These are phyloP conservation scores for Aspergillus sp. DNA, from an alignment of 2,329 filamentous ascomycete species.

Conservation along the genomic window DNA sequence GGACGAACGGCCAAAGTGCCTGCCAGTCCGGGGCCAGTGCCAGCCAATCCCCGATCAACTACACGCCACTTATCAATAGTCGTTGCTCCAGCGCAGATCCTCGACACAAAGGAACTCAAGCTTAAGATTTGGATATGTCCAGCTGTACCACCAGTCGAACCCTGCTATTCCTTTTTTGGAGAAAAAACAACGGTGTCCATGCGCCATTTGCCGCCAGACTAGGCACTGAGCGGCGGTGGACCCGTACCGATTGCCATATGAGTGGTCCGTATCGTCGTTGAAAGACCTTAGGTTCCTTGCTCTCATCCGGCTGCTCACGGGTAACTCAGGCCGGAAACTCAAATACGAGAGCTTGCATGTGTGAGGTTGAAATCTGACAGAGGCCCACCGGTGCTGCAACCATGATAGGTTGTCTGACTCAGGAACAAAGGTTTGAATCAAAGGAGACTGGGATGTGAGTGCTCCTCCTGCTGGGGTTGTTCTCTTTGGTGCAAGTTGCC, in stretches of 20 bases:
- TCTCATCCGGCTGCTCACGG: neutral
- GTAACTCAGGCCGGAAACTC: neutral
- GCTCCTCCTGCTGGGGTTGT: neutral
- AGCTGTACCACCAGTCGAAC: neutral
- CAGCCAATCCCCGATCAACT: slow-evolving; percentile 9
- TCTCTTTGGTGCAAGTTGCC: neutral
- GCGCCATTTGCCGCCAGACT: slow-evolving; percentile 13
- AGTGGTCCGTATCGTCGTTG: neutral
- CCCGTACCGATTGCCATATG: neutral
- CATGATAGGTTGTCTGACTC: slow-evolving; percentile 4
- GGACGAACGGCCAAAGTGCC: neutral
- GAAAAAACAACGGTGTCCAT: neutral
- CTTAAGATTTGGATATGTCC: slow-evolving; percentile 2
- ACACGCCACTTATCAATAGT: slow-evolving; percentile 9
- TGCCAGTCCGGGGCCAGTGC: neutral
- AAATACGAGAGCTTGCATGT: neutral
- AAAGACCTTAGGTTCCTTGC: neutral
- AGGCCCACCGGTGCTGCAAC: neutral
- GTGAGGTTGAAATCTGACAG: neutral
- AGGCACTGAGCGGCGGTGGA: neutral
- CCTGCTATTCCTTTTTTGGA: neutral
- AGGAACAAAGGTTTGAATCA: slow-evolving; percentile 1
- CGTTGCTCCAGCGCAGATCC: slow-evolving; percentile 5
- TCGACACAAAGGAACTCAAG: neutral
- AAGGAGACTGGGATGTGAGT: neutral